Percentiles rank a stretch among this genome's conserved stretches.
phyloP scores from a whole-genome alignment of 179 eudicot genomes.

The Carnegiea gigantea region DNA sequence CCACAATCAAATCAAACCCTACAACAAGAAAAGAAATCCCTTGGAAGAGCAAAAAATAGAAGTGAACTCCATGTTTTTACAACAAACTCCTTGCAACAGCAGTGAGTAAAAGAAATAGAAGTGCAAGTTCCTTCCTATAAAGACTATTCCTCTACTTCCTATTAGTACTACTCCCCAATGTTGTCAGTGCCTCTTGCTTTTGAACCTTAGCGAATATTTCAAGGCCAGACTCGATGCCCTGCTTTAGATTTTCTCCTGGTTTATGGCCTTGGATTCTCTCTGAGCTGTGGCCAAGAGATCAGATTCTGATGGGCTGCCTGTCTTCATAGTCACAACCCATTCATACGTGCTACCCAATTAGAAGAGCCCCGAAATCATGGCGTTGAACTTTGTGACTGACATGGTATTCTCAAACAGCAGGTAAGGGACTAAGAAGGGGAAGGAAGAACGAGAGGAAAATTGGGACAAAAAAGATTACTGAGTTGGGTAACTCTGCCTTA shows the following conservation, averaged over 20 bases:
- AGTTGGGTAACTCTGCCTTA: slow-evolving; percentile 53
- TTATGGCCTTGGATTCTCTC: slow-evolving; percentile 45
- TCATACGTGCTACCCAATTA: slow-evolving; percentile 64
- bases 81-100: slow-evolving; percentile 70
- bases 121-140: slow-evolving; percentile 62
- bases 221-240: slow-evolving; percentile 42
- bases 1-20: slow-evolving; percentile 73
- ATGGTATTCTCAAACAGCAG: slow-evolving; percentile 64
- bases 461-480: slow-evolving; percentile 61
- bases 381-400: slow-evolving; percentile 69
- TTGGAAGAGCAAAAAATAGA: slow-evolving; percentile 76
- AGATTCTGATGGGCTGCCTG: slow-evolving; percentile 59
- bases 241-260: slow-evolving; percentile 48
- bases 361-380: slow-evolving; percentile 63
- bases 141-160: slow-evolving; percentile 52
- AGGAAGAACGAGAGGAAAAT: slow-evolving; percentile 46
- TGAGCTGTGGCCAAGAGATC: slow-evolving; percentile 50
- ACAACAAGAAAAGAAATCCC: slow-evolving; percentile 64
- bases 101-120: slow-evolving; percentile 59
- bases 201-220: slow-evolving; percentile 40
- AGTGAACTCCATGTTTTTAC: slow-evolving; percentile 70
- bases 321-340: slow-evolving; percentile 67
- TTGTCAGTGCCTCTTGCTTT: slow-evolving; percentile 26
- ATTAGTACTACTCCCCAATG: slow-evolving; percentile 1
- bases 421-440: slow-evolving; percentile 62